A percentile compares a stretch with the other conserved stretches of the same genome.
Conservation (phyloP, 345 rosid genomes). For the Toxicodendron radicans region DNA sequence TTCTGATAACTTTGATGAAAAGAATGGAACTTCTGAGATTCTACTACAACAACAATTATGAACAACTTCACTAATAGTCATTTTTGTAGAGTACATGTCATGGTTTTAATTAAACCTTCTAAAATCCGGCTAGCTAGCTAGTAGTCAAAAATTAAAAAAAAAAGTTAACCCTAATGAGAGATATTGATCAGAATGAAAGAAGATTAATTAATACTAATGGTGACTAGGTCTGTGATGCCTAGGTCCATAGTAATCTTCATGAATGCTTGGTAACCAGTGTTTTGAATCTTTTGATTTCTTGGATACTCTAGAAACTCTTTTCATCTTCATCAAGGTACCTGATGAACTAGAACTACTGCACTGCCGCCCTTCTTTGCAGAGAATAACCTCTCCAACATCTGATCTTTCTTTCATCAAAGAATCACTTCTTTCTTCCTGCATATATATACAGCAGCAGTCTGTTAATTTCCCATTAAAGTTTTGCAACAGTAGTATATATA, state of each 20-base stretch:
- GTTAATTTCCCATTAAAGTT: no score
- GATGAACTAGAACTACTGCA: neutral
- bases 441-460: no score
- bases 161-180: neutral
- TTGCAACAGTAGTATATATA: no score
- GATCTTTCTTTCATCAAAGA: constrained; percentile 10
- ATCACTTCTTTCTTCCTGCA: constrained; percentile 7
- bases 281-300: constrained; percentile 22
- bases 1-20: neutral
- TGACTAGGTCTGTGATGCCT: constrained; percentile 54
- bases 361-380: constrained; percentile 25
- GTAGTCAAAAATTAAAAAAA: no score
- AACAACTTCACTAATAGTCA: no score
- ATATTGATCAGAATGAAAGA: neutral
- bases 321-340: constrained; percentile 33
- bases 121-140: neutral
- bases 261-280: constrained; percentile 45
- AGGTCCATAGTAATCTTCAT: constrained; percentile 69
- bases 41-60: no score
- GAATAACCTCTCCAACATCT: neutral
- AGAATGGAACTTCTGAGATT: no score
- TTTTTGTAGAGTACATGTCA: no score
- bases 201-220: constrained; percentile 25
- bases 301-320: constrained; percentile 18
- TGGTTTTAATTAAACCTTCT: neutral